A percentile compares a stretch with the other conserved stretches of the same genome.
phyloP scores from a whole-genome alignment of 192 early-diverging fungal species.

The Coemansia pectinata region DNA sequence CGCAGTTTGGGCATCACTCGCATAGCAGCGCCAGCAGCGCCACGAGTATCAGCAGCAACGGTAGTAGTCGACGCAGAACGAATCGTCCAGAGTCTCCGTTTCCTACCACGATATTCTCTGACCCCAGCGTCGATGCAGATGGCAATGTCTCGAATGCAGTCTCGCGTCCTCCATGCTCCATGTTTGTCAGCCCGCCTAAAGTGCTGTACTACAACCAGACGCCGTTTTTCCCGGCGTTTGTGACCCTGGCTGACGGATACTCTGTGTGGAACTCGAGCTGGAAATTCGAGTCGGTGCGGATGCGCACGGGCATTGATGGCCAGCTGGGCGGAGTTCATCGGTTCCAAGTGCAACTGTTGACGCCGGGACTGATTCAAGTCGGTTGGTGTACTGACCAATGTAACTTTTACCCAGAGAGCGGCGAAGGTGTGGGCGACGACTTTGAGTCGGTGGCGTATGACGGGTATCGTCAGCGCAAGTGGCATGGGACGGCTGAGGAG shows the following conservation, averaged over 20 bases:
- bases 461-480: constrained; percentile 39
- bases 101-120: constrained; percentile 14
- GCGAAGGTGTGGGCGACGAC: constrained; percentile 53
- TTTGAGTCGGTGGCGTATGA: constrained; percentile 46
- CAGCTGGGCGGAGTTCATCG: constrained; percentile 42
- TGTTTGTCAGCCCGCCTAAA: neutral
- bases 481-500: constrained; percentile 38
- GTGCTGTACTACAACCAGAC: constrained; percentile 21
- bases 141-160: neutral
- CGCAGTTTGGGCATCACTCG: constrained; percentile 3
- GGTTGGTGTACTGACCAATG: constrained; percentile 52
- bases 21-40: constrained; percentile 9
- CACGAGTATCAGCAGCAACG: neutral
- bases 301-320: constrained; percentile 33
- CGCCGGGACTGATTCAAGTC: constrained; percentile 41
- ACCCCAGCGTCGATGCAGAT: constrained; percentile 10
- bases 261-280: constrained; percentile 49
- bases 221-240: constrained; percentile 34
- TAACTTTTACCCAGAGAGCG: constrained; percentile 46
- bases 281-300: constrained; percentile 46
- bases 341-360: constrained; percentile 41
- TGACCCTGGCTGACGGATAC: constrained; percentile 29
- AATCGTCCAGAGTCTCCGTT: constrained; percentile 25
- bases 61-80: neutral
- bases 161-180: constrained; percentile 7